phyloP scores from a whole-genome alignment of 345 rosid genomes.

The Erucastrum elatum region DNA sequence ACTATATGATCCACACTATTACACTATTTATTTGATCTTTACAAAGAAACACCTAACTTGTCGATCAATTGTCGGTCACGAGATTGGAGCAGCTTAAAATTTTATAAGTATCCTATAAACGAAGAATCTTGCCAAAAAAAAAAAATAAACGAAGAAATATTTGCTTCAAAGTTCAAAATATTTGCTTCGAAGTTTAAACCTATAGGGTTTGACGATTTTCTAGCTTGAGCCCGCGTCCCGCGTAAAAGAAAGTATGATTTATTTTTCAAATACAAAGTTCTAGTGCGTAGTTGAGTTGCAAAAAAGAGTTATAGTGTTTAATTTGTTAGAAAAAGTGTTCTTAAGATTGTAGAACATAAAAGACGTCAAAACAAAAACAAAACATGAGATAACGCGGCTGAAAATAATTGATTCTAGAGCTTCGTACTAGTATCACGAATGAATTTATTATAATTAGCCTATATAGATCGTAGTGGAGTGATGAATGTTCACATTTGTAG shows the following conservation, averaged over 20 bases:
- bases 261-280: no score
- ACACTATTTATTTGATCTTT: neutral
- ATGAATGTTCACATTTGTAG: neutral
- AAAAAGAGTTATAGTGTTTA: no score
- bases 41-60: neutral
- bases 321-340: no score
- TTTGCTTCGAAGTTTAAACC: slow-evolving; percentile 2
- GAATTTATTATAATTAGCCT: neutral
- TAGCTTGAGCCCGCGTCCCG: neutral
- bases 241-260: neutral
- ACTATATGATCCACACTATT: neutral
- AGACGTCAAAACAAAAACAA: no score
- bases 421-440: no score
- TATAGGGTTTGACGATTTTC: neutral
- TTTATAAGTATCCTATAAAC: neutral
- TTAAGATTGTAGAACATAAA: no score
- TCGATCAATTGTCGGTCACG: slow-evolving; percentile 5
- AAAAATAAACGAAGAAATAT: no score
- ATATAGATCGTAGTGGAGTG: slow-evolving; percentile 1
- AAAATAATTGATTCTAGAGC: no score
- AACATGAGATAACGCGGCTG: no score
- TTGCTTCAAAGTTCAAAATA: no score
- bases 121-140: no score
- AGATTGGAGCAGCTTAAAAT: neutral
- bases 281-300: no score